Base-by-base conservation (phyloP, 345 rosid species). In the Eucalyptus coolabah region DNA sequence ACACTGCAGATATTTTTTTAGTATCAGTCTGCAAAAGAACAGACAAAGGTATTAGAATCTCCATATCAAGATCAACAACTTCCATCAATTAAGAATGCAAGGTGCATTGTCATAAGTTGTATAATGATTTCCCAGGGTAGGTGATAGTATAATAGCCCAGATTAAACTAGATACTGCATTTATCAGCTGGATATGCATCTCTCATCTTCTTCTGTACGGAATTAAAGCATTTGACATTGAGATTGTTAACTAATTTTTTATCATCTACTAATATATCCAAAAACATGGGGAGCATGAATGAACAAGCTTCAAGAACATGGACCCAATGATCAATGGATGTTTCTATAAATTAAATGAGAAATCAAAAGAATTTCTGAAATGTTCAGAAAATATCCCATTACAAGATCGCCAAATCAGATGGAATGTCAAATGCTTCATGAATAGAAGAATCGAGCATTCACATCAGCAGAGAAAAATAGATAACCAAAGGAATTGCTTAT, bases 1-100 rank as follows among this genome's bases (percentile, higher is more conserved):
- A 98, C 60, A 98, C 99, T 87, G 99, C 99, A 90, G 99, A 98
- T 88, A 98, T 97, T 91, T 98, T 98, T 92, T 98, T 98, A 91
- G 99, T 98, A 89, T 97, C 99, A 45, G 99, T 98, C 99, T 98
- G 97, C 93, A 91, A 47, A 94, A 91, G 90, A 88, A 83, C 77
- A 67, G 65, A 87, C 47, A 53, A 92, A 50, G 42, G 18, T 49
- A 93, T 59, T 23, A 42, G 60, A 87, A 59, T 24, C 49, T 85
- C 44, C 37, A 34, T 47, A 21, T n/a, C 53, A 56, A 86, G 45
- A 37, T 28, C 44, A 51, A 53, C 4, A 32, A 51, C 40, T 51
- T n/a, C 54, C 63, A 50, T 15, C 88, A 40, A 77, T 40, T 77
- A 11, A 77, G 83, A 77, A 77, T 21, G 83, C 6, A 12, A 44